Evolutionary conservation across 179 eudicot species (phyloP).

Genomic region (Pouteria campechiana): DNA sequence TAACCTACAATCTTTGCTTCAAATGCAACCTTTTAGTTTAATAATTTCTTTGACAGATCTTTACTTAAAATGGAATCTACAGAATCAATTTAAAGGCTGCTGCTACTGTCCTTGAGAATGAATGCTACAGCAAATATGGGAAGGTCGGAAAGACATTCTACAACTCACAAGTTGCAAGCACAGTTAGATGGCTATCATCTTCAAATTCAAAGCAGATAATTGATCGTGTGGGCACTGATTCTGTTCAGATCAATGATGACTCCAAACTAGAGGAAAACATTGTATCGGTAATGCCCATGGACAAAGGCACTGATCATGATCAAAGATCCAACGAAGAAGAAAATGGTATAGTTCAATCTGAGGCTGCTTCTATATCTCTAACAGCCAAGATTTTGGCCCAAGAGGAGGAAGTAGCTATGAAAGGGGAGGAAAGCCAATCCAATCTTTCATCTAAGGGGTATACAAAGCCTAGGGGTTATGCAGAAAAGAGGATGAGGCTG

Average conservation of each 20-base stretch:
- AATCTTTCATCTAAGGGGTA: slow-evolving; percentile 37
- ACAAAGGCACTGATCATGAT: slow-evolving; percentile 11
- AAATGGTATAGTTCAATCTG: slow-evolving; percentile 7
- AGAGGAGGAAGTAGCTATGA: slow-evolving; percentile 10
- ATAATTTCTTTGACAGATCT: too few relatives aligned
- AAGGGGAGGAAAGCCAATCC: slow-evolving; percentile 39
- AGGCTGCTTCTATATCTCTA: slow-evolving; percentile 7
- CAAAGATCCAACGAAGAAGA: slow-evolving; percentile 10
- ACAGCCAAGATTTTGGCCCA: too few relatives aligned
- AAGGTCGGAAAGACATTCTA: slow-evolving; percentile 78
- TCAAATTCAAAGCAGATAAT: slow-evolving; percentile 32
- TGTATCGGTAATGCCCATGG: slow-evolving; percentile 8
- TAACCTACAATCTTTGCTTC: too few relatives aligned
- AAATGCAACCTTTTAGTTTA: too few relatives aligned
- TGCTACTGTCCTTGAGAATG: slow-evolving; percentile 49
- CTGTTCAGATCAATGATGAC: slow-evolving; percentile 6
- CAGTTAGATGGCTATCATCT: slow-evolving; percentile 77
- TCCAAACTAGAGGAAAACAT: slow-evolving; percentile 8
- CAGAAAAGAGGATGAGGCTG: slow-evolving; percentile 46
- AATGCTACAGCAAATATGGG: slow-evolving; percentile 64
- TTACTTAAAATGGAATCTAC: too few relatives aligned
- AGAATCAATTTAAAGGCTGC: slow-evolving; percentile 55
- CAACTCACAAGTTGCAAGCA: slow-evolving; percentile 78
- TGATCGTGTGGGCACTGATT: slow-evolving; percentile 24
- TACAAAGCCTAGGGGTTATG: slow-evolving; percentile 8